Evolutionary conservation across 768 basidiomycete genomes (phyloP), one percentile per base, ranked within the genome.

Genomic region (Clavulina sp.): DNA sequence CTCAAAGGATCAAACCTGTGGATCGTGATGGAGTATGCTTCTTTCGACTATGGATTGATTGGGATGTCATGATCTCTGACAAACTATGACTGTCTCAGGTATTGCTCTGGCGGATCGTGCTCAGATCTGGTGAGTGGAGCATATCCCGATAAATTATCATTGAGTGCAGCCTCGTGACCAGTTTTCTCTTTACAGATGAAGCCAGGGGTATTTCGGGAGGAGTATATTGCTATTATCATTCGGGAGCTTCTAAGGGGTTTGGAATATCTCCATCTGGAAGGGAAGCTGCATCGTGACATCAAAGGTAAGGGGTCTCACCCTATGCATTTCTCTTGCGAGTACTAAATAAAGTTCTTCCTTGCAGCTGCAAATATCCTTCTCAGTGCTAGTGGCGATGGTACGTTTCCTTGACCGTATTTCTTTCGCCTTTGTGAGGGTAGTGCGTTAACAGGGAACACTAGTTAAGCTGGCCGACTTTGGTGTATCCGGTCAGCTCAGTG

Each of bases 391-490:
- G 92, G 91, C 7, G 89, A 93, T 58, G 68, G 64, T 60, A 30
- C 47, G 62, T 48, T 33, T 21, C 28, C 6, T 26, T 33, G 30
- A 40, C 29, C 16, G 53, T 19, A 28, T 4, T 18, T 21, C 26
- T 19, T 38, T 38, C 34, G 19, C 9, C 34, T 38, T 38, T n/a
- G n/a, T n/a, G n/a, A n/a, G 19, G 34, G 34, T 38, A 7, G 34
- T 38, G 34, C 19, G 7, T 38, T 19, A 19, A 38, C 19, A 7
- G 34, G 34, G 9, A 7, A 38, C 7, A 7, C 53, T 63, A 61
- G 93, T 99, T 58, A 99, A 99, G 64, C 73, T 99, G 24, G 95
- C 95, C 41, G 95, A 99, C 63, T 99, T 99, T 61, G 95, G 95
- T 61, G 95, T 99, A 3, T 96, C 92, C 1, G 95, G 95, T 28